Conservation (phyloP, 2,329 filamentous ascomycete genomes). For the Phialemonium atrogriseum region DNA sequence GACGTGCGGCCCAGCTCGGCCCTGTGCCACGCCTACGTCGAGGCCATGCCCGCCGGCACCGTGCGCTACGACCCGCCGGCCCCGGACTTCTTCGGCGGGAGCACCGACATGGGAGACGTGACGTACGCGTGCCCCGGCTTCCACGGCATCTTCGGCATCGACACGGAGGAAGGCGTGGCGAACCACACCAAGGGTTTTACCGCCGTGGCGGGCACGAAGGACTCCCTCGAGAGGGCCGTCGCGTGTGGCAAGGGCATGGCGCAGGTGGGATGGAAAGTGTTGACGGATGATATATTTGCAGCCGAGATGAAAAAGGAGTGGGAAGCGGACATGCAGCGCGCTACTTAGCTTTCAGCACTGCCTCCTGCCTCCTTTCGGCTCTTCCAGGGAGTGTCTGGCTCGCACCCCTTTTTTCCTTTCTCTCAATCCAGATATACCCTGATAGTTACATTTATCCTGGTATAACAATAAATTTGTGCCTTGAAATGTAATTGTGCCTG, state of each 20-base stretch:
- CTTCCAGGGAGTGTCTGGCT: too few relatives aligned
- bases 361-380: too few relatives aligned
- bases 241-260: constrained; percentile 25
- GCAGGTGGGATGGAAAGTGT: constrained; percentile 19
- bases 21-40: constrained; percentile 18
- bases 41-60: constrained; percentile 18
- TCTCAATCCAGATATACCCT: too few relatives aligned
- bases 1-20: constrained; percentile 18
- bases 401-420: too few relatives aligned
- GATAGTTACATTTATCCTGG: too few relatives aligned
- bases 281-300: constrained; percentile 15
- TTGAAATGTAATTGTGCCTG: too few relatives aligned
- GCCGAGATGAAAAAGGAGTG: constrained; percentile 14
- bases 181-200: constrained; percentile 35
- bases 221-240: constrained; percentile 24
- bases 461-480: too few relatives aligned
- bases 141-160: constrained; percentile 32
- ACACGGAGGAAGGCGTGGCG: constrained; percentile 21
- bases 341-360: constrained; percentile 4
- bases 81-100: constrained; percentile 22
- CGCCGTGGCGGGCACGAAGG: constrained; percentile 25
- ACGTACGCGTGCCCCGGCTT: constrained; percentile 35
- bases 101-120: constrained; percentile 32
- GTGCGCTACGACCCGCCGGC: constrained; percentile 18
- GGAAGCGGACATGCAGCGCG: constrained; percentile 23